Evolutionary conservation across 2,329 filamentous ascomycete genomes (phyloP).

Genomic region (Beauveria asiatica): DNA sequence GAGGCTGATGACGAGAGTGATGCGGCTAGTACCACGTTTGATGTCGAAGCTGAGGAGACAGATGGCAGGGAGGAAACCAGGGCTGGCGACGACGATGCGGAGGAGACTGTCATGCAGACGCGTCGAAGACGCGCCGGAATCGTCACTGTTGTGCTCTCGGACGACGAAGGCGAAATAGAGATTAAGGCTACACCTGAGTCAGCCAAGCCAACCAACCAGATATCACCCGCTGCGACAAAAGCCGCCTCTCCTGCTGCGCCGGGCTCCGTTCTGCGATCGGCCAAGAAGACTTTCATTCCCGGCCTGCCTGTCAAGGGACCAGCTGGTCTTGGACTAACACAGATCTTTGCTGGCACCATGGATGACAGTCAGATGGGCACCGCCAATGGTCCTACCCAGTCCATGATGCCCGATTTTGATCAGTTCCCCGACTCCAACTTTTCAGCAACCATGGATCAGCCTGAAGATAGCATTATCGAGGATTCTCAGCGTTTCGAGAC

Average conservation of each 20-base stretch:
- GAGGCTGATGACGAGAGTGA: conserved; percentile 30
- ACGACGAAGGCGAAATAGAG: conserved; percentile 53
- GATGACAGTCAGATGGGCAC: conserved; percentile 47
- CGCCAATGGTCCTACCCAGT: conserved; percentile 29
- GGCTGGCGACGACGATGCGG: conserved; percentile 24
- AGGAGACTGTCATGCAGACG: conserved; percentile 31
- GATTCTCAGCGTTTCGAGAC: conserved; percentile 32
- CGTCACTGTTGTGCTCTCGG: conserved; percentile 46
- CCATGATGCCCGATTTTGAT: conserved; percentile 49
- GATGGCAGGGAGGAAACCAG: conserved; percentile 17
- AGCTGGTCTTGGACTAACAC: conserved; percentile 67
- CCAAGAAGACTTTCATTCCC: conserved; percentile 62
- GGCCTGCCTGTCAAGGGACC: conserved; percentile 53
- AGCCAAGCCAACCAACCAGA: conserved; percentile 27
- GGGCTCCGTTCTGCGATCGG: conserved; percentile 58
- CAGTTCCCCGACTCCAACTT: conserved; percentile 52
- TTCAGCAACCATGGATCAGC: conserved; percentile 49
- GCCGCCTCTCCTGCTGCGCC: conserved; percentile 46
- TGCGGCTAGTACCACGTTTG: conserved; percentile 25
- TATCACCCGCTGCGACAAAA: conserved; percentile 34
- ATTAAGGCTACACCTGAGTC: conserved; percentile 40
- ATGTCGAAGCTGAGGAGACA: conserved; percentile 29
- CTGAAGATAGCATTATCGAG: conserved; percentile 41
- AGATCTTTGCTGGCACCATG: conserved; percentile 87
- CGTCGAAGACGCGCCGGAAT: conserved; percentile 39